phyloP scores from a whole-genome alignment of 805 yeast species.

The Kregervanrija delftensis region DNA sequence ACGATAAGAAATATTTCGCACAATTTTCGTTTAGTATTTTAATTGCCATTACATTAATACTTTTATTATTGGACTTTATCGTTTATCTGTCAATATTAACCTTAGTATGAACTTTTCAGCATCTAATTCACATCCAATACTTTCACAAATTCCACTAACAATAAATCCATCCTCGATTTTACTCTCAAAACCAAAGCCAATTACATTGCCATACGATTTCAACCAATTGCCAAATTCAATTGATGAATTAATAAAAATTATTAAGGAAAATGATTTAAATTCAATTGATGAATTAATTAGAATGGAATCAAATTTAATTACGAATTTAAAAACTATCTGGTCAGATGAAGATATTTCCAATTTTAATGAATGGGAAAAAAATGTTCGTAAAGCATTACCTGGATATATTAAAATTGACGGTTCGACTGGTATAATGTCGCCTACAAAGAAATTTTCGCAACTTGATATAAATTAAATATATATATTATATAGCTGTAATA shows the following conservation, averaged over 20 bases:
- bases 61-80: too few relatives aligned
- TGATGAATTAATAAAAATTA: background rate
- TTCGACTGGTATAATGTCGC: constrained; percentile 18
- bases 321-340: background rate
- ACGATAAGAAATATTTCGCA: too few relatives aligned
- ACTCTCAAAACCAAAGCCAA: constrained; percentile 14
- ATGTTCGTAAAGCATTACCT: constrained; percentile 17
- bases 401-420: constrained; percentile 23
- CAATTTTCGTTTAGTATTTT: too few relatives aligned
- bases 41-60: too few relatives aligned
- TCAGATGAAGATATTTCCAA: background rate
- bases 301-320: constrained; percentile 3
- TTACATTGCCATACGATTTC: constrained; percentile 22
- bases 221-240: constrained; percentile 7
- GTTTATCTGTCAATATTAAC: too few relatives aligned
- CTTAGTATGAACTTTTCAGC: too few relatives aligned
- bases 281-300: constrained; percentile 3
- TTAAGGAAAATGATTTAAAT: constrained; percentile 4
- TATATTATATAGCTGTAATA: too few relatives aligned
- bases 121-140: constrained; percentile 8
- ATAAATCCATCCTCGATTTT: constrained; percentile 20
- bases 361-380: constrained; percentile 19
- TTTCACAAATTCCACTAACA: constrained; percentile 24
- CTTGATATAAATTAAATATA: too few relatives aligned
- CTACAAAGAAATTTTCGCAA: constrained; percentile 11